Conservation (phyloP, 192 early-diverging fungal genomes). For the Umbelopsis sp. region DNA sequence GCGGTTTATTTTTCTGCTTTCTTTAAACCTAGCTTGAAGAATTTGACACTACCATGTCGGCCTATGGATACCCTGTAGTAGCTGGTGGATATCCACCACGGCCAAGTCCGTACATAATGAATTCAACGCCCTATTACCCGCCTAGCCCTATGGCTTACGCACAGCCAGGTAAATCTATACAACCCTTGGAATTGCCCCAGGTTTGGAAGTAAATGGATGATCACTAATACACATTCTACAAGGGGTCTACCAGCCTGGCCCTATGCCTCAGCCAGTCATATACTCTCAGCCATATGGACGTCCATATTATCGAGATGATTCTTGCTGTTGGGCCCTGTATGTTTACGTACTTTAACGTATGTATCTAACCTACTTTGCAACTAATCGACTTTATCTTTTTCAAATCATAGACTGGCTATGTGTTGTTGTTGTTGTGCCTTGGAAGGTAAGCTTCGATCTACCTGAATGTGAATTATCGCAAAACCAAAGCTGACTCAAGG, state of each 20-base stretch:
- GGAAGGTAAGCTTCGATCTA: not conserved
- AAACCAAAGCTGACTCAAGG: not conserved
- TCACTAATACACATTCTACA: not conserved
- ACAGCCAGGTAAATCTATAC: not conserved
- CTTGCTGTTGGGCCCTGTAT: slow-evolving; percentile 7
- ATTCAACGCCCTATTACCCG: not conserved
- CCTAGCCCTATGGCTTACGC: not conserved
- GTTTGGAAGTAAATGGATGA: no score
- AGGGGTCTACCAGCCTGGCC: not conserved
- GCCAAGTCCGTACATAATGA: not conserved
- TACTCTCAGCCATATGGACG: slow-evolving; percentile 1
- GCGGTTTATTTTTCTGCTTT: not conserved
- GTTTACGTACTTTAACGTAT: not conserved
- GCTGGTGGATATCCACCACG: slow-evolving; percentile 10
- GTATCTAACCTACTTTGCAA: not conserved
- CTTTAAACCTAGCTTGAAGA: no score
- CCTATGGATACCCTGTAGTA: slow-evolving; percentile 9
- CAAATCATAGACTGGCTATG: not conserved
- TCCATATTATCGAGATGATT: not conserved
- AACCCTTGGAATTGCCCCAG: no score
- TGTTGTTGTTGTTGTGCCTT: slow-evolving; percentile 6
- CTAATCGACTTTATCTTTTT: no score
- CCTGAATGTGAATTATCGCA: not conserved
- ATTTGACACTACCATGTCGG: not conserved
- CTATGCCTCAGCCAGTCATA: not conserved